Conservation (phyloP, 2,329 filamentous ascomycete genomes). For the Cercospora beticola region DNA sequence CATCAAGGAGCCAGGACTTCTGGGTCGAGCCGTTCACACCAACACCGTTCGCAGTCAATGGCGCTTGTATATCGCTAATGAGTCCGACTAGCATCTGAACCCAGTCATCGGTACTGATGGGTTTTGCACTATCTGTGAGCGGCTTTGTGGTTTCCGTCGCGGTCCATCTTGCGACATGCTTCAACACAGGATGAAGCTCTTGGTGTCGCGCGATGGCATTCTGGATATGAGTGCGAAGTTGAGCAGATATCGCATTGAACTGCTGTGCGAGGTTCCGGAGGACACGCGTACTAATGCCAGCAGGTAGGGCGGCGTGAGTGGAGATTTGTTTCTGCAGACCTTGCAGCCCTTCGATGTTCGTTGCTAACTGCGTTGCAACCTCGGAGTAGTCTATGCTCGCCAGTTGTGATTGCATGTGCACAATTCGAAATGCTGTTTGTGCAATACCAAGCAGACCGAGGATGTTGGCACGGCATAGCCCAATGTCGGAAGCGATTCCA, state of each 20-base stretch:
- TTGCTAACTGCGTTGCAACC: background rate
- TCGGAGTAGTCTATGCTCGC: constrained; percentile 19
- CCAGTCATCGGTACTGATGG: constrained; percentile 6
- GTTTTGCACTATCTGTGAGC: background rate
- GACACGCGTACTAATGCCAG: constrained; percentile 2
- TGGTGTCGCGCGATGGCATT: constrained; percentile 7
- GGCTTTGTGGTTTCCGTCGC: constrained; percentile 36
- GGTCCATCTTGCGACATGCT: constrained; percentile 30
- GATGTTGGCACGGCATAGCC: constrained; percentile 1
- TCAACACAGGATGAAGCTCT: constrained; percentile 29
- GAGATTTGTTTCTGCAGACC: background rate
- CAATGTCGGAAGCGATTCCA: background rate
- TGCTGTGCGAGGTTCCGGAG: background rate
- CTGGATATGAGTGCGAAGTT: background rate
- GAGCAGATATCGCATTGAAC: background rate
- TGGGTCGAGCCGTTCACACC: constrained; percentile 61
- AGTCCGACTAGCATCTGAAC: constrained; percentile 1
- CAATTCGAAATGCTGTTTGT: constrained; percentile 12
- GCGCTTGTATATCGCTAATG: constrained; percentile 13
- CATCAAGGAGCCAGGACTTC: constrained; percentile 56
- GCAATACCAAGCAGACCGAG: constrained; percentile 12
- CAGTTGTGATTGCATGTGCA: constrained; percentile 23
- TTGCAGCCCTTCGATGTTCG: background rate
- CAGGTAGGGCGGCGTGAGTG: constrained; percentile 5
- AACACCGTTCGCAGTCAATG: constrained; percentile 16